Evolutionary conservation across 768 basidiomycete species (phyloP), one percentile per base, ranked within the genome.

Genomic region (Lentinus tigrinus): DNA sequence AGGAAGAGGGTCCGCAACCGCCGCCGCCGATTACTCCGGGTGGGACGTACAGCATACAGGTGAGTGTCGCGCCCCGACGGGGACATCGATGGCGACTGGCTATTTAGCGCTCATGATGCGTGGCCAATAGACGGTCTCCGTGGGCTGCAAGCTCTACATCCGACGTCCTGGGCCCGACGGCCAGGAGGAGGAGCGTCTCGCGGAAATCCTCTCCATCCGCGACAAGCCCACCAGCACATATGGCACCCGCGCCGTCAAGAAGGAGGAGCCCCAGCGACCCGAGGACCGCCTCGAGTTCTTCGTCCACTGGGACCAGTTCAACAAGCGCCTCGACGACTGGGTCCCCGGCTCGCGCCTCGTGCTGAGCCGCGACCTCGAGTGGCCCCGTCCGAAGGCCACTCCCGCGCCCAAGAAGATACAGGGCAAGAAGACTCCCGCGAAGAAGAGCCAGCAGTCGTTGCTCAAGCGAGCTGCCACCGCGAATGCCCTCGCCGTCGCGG

Each of bases 281-380:
- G 88, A 88, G 67, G 92, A 94, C 71, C 87, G 89, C 65, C 83
- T 85, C 72, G 95, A 98, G 72, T 98, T 87, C 78, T 99, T 98
- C 69, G 93, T 98, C 19, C 97, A 99, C 69, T 99, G 96, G 88
- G 94, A 98, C 66, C 86, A 93, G 63, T 98, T 98, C 82, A 99
- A 99, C 79, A 99, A 99, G 73, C 95, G 97, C 61, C 79, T 98
- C 39, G 97, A 99, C 70, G 97, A 97, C 54, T 99, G 97, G 97
- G 89, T 99, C 23, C 76, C 89, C 14, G 93, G 91, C 16, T 88
- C 91, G 1, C 85, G 96, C 39, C 82, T 99, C 56, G 82, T 98
- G 40, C 78, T 95, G 44, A 81, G 77, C 58, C 82, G 88, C 62
- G 95, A 97, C 68, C 81, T 99, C 63, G 95, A 98, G 73, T 96